Evolutionary conservation across 2,329 filamentous ascomycete species (phyloP).

Genomic region (Exophiala sideris): DNA sequence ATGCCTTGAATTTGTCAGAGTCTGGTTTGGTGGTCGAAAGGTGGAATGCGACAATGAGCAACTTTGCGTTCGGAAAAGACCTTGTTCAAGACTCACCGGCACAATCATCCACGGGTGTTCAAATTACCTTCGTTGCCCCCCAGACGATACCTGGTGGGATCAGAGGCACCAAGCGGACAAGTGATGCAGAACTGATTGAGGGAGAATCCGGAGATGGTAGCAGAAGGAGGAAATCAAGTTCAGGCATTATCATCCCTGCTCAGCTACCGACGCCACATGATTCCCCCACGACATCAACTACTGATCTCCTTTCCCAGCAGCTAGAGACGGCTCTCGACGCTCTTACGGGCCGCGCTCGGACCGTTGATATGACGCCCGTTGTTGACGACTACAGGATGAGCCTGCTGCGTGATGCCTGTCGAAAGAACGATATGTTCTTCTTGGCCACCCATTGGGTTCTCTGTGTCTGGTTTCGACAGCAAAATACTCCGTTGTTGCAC

Average conservation of each 20-base stretch:
- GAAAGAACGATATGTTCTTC: constrained; percentile 58
- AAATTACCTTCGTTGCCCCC: neutral
- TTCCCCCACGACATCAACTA: constrained; percentile 2
- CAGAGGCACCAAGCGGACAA: neutral
- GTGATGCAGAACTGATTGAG: neutral
- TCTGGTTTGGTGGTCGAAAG: no score
- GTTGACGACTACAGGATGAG: constrained; percentile 5
- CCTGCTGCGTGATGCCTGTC: constrained; percentile 57
- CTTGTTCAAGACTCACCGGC: neutral
- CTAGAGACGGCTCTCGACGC: constrained; percentile 4
- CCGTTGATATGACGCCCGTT: neutral
- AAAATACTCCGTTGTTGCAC: neutral
- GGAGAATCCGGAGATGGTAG: neutral
- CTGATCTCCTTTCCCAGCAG: neutral
- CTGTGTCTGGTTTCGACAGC: neutral
- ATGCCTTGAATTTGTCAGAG: no score
- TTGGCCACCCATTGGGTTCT: constrained; percentile 40
- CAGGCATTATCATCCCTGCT: neutral
- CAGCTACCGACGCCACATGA: constrained; percentile 16
- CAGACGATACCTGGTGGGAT: neutral
- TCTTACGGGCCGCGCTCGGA: neutral
- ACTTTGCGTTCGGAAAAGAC: no score
- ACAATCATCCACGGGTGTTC: neutral
- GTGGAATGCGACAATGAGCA: no score
- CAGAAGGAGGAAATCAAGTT: neutral